phyloP scores from a whole-genome alignment of 2,329 filamentous ascomycete genomes.

The Scytalidium lignicola region DNA sequence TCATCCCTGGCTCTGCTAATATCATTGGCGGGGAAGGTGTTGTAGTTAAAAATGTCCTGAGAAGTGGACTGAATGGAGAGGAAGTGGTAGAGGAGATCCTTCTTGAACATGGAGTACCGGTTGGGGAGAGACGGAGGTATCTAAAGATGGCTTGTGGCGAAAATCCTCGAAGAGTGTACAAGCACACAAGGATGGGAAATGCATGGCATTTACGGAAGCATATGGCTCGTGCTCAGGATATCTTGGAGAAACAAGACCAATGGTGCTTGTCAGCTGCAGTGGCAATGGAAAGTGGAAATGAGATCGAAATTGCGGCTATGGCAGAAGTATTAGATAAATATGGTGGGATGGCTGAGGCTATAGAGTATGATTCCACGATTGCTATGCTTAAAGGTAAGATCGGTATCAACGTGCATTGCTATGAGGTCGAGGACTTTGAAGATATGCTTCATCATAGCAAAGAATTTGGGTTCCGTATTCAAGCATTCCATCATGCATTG shows the following conservation, averaged over 20 bases:
- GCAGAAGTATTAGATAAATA: slow-evolving; percentile 7
- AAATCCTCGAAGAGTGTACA: slow-evolving; percentile 35
- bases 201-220: slow-evolving; percentile 35
- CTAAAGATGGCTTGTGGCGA: slow-evolving; percentile 44
- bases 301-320: slow-evolving; percentile 14
- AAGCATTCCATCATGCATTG: slow-evolving; percentile 37
- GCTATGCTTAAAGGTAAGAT: slow-evolving; percentile 36
- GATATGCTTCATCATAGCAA: slow-evolving; percentile 37
- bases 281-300: slow-evolving; percentile 14
- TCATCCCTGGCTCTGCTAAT: slow-evolving; percentile 39
- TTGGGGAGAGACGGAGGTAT: slow-evolving; percentile 29
- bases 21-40: slow-evolving; percentile 41
- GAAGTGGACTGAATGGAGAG: slow-evolving; percentile 30
- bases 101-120: slow-evolving; percentile 33
- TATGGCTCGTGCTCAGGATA: slow-evolving; percentile 31
- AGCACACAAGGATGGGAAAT: slow-evolving; percentile 35
- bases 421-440: slow-evolving; percentile 38
- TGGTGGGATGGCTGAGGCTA: slow-evolving; percentile 25
- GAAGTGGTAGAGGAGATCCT: slow-evolving; percentile 37
- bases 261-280: slow-evolving; percentile 25
- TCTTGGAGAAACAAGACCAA: slow-evolving; percentile 32
- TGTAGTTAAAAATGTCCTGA: slow-evolving; percentile 35
- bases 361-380: slow-evolving; percentile 36
- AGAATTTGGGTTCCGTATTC: slow-evolving; percentile 37
- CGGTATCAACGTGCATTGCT: slow-evolving; percentile 40